A percentile compares a stretch with the other conserved stretches of the same genome.
phyloP scores from a whole-genome alignment of 1,284 basidiomycete species.

The Apiotrichum porosum region DNA sequence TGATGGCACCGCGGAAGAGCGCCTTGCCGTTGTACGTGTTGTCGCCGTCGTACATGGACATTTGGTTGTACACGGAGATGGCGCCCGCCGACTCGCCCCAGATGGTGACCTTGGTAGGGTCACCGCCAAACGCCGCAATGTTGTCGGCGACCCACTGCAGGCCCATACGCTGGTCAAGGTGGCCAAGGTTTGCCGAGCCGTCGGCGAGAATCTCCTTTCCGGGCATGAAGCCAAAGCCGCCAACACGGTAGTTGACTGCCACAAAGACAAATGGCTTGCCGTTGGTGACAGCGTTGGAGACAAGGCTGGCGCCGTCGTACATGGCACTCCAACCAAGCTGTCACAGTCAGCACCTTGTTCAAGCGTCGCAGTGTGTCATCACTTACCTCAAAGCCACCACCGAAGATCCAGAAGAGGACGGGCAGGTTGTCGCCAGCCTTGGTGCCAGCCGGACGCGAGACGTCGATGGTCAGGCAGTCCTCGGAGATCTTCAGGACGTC shows the following conservation, averaged over 20 bases:
- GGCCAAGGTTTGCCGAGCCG: slow-evolving; percentile 54
- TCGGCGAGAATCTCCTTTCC: slow-evolving; percentile 54
- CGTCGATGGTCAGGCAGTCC: slow-evolving; percentile 27
- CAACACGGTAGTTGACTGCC: slow-evolving; percentile 57
- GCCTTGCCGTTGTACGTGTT: slow-evolving; percentile 48
- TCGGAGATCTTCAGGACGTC: slow-evolving; percentile 12
- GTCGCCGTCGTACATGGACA: slow-evolving; percentile 56
- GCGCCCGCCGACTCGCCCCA: slow-evolving; percentile 61
- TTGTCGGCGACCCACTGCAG: slow-evolving; percentile 41
- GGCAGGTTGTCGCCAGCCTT: slow-evolving; percentile 25
- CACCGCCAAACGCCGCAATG: slow-evolving; percentile 42
- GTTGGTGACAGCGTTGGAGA: slow-evolving; percentile 2
- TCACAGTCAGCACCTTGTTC: neutral
- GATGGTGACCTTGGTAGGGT: slow-evolving; percentile 41
- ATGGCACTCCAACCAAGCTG: slow-evolving; percentile 16
- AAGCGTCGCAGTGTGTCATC: neutral
- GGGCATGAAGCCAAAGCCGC: slow-evolving; percentile 47
- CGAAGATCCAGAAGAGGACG: slow-evolving; percentile 35
- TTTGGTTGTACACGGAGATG: slow-evolving; percentile 42
- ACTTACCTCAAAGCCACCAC: slow-evolving; percentile 25
- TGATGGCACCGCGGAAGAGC: slow-evolving; percentile 41
- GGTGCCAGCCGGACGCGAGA: slow-evolving; percentile 18
- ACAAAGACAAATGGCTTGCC: slow-evolving; percentile 54
- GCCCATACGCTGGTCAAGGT: slow-evolving; percentile 45
- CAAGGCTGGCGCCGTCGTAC: slow-evolving; percentile 14